phyloP scores from a whole-genome alignment of 148 eudicot genomes.

The Chenopodium quinoa region DNA sequence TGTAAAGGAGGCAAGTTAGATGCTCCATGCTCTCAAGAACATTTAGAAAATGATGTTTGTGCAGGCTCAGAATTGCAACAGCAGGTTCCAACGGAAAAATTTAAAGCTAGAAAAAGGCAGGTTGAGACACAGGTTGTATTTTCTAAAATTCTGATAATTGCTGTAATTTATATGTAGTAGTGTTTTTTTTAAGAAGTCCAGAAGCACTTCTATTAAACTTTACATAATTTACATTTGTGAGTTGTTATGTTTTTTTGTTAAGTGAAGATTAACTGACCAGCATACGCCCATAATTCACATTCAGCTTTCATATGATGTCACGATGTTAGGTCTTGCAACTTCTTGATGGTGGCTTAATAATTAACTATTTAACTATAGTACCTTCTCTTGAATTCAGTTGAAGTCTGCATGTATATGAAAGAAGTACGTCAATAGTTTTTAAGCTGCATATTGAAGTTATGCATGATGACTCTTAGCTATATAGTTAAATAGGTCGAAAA shows the following conservation, averaged over 20 bases:
- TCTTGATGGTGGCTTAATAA: not conserved
- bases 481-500: not conserved
- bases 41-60: constrained; percentile 32
- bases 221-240: not conserved
- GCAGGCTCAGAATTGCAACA: constrained; percentile 46
- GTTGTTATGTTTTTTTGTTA: not conserved
- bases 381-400: not conserved
- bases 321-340: not conserved
- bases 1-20: constrained; percentile 33
- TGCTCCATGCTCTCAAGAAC: constrained; percentile 38
- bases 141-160: not conserved
- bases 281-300: not conserved
- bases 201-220: not conserved
- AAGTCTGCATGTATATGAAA: not conserved
- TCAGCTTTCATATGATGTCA: not conserved
- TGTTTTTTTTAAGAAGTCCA: not conserved
- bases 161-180: not conserved
- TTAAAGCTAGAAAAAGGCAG: constrained; percentile 60
- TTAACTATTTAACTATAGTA: not conserved
- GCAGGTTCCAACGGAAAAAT: constrained; percentile 46
- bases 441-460: not conserved
- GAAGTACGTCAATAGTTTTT: not conserved
- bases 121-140: constrained; percentile 69
- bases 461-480: not conserved
- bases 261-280: constrained; percentile 6